Evolutionary conservation across 2,329 filamentous ascomycete genomes (phyloP), one percentile per base, ranked within the genome.

Genomic region (Epichloe bromicola): DNA sequence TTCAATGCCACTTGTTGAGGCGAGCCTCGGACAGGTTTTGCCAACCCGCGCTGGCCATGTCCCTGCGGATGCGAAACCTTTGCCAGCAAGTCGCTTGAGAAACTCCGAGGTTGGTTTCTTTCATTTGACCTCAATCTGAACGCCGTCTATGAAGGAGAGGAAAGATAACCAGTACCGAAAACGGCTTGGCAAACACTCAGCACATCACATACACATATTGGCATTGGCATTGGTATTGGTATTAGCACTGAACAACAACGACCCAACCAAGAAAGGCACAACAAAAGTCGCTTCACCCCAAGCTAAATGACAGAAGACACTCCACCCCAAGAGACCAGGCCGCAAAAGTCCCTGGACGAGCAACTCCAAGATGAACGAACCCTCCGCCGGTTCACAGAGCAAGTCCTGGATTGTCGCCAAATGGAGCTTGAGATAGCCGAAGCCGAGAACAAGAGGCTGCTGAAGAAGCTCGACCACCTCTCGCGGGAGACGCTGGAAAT

Each of bases 331-430:
- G 26, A 40, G n/a, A 3, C 45, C 19, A 30, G 17, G 44, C 37
- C 39, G 15, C 51, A 30, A 36, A 40, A 58, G 23, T 46, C 38
- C 8, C 56, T 63, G 33, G 58, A 65, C 46, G 52, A 56, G 17
- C 61, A 57, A 47, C 54, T 68, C 30, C 56, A 57, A 17, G 59
- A 65, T 46, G 64, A 68, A 49, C 58, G 60, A 40, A 57, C 59
- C 49, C 54, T 68, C n/a, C 63, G 65, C 40, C 60, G 55, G 23
- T 68, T 64, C 54, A 67, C 66, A 5, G 65, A 68, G 47, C 57
- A 60, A 11, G 66, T 68, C n/a, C 49, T 68, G 41, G 66, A 68
- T 48, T 62, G 58, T 19, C 63, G 66, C 48, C 66, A 68, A 23
- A 57, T 59, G 45, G 66, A 68, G 43, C 57, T 68, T 15, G 63